Evolutionary conservation across 345 rosid genomes (phyloP).

Genomic region (Corchorus capsularis): DNA sequence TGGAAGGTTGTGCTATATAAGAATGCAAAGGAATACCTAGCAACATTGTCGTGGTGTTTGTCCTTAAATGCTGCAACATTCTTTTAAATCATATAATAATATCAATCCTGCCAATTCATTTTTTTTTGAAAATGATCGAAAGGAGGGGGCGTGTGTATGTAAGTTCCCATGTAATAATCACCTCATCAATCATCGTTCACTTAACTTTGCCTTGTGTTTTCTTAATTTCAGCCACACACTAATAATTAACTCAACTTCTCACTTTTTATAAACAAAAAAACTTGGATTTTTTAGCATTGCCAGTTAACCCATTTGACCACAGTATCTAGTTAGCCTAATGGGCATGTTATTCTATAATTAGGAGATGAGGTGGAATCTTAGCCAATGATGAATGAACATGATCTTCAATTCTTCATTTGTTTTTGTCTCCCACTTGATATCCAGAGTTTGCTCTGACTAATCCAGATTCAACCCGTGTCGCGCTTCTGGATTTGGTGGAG

Average conservation of each 20-base stretch:
- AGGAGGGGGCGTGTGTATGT: conserved; percentile 7
- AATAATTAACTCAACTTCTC: not conserved
- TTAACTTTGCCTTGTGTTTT: conserved; percentile 1
- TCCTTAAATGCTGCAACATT: conserved; percentile 66
- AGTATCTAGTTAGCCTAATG: not conserved
- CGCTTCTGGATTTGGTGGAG: no score
- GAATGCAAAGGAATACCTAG: conserved; percentile 35
- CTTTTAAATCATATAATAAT: conserved; percentile 26
- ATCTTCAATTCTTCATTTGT: not conserved
- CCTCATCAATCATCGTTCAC: not conserved
- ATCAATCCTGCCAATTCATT: not conserved
- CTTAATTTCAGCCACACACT: not conserved
- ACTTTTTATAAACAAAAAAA: not conserved
- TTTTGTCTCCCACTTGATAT: no score
- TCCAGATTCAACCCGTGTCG: no score
- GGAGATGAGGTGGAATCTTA: conserved; percentile 3
- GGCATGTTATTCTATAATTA: not conserved
- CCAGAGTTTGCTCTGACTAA: no score
- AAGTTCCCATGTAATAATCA: conserved; percentile 13
- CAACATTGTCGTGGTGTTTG: conserved; percentile 56
- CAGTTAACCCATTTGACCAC: not conserved
- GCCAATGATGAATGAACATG: not conserved
- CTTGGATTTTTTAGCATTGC: not conserved
- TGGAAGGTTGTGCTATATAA: conserved; percentile 39
- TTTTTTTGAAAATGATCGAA: not conserved